Evolutionary conservation across 306 rosid genomes (phyloP).

Genomic region (Carpinus viminea): DNA sequence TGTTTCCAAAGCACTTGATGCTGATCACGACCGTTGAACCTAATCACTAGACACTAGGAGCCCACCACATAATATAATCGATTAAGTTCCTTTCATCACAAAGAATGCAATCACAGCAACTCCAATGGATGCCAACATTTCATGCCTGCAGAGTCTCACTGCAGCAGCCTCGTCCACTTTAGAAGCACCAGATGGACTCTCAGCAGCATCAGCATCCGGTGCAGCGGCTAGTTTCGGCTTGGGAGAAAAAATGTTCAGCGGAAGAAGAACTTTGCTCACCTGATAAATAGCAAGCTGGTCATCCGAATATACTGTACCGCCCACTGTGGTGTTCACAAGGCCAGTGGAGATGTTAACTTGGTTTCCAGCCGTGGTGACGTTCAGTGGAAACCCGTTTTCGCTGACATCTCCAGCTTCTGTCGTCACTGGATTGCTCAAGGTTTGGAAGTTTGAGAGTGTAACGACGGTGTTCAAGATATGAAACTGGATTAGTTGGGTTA

Average conservation of each 20-base stretch:
- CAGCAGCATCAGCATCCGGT: background rate
- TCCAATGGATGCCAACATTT: slow-evolving; percentile 25
- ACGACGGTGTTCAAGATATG: slow-evolving; percentile 32
- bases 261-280: slow-evolving; percentile 39
- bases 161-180: background rate
- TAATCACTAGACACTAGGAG: background rate
- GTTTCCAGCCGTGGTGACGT: slow-evolving; percentile 36
- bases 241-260: slow-evolving; percentile 33
- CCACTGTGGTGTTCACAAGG: slow-evolving; percentile 35
- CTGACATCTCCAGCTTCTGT: slow-evolving; percentile 43
- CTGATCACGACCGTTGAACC: slow-evolving; percentile 13
- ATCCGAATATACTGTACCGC: slow-evolving; percentile 40
- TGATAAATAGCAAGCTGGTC: slow-evolving; percentile 37
- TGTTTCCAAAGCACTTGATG: slow-evolving; percentile 14
- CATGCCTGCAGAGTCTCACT: background rate
- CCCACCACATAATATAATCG: background rate
- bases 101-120: slow-evolving; percentile 4
- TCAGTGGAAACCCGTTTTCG: slow-evolving; percentile 31
- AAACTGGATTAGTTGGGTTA: slow-evolving; percentile 38
- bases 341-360: slow-evolving; percentile 43
- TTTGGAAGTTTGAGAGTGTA: slow-evolving; percentile 34
- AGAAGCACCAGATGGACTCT: slow-evolving; percentile 6
- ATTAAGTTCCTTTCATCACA: slow-evolving; percentile 17
- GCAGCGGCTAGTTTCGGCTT: slow-evolving; percentile 28
- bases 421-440: slow-evolving; percentile 44